Evolutionary conservation across 345 rosid species (phyloP).

Genomic region (Hypericum perforatum): DNA sequence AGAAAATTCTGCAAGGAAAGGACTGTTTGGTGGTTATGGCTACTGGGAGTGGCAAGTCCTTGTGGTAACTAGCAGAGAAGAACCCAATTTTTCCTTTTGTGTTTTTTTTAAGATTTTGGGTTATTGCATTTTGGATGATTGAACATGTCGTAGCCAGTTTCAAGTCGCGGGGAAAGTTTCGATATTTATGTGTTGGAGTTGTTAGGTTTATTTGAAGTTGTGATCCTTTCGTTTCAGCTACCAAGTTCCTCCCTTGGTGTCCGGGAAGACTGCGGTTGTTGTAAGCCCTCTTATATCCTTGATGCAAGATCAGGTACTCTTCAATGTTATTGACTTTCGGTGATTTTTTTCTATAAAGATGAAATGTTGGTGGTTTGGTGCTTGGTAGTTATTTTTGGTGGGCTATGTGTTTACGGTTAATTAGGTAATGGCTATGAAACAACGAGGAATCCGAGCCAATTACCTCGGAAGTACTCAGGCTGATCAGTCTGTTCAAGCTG

Average conservation of each 20-base stretch:
- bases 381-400: neutral
- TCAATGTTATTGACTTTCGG: neutral
- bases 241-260: slow-evolving; percentile 37
- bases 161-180: neutral
- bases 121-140: neutral
- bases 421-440: slow-evolving; percentile 37
- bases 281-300: slow-evolving; percentile 42
- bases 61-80: slow-evolving; percentile 21
- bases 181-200: too few relatives aligned
- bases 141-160: neutral
- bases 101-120: neutral
- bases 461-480: slow-evolving; percentile 38
- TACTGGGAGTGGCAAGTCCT: slow-evolving; percentile 44
- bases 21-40: slow-evolving; percentile 44
- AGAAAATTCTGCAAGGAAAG: slow-evolving; percentile 19
- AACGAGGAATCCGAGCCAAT: slow-evolving; percentile 34
- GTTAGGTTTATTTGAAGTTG: too few relatives aligned
- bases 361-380: too few relatives aligned
- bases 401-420: neutral
- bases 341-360: neutral
- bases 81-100: neutral
- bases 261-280: slow-evolving; percentile 27
- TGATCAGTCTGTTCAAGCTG: slow-evolving; percentile 25
- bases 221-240: slow-evolving; percentile 14
- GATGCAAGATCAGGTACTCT: slow-evolving; percentile 42